These are phyloP conservation scores for Chimonanthus salicifolius DNA, from an alignment of 164 flowering plant species.

Conservation along the genomic window DNA sequence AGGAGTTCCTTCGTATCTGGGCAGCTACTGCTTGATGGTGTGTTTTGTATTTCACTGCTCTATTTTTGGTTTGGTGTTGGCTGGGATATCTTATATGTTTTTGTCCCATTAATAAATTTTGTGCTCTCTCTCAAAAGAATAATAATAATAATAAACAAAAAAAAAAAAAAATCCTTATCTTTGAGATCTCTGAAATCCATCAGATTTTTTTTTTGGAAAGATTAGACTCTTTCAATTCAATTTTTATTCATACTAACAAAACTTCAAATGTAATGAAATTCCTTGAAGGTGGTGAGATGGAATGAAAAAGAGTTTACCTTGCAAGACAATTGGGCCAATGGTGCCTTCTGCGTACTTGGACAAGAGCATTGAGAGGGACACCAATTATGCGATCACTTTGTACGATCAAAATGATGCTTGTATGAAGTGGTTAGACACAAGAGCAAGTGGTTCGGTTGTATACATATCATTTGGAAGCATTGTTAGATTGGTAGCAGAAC, in stretches of 20 bases:
- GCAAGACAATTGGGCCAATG: slow-evolving; percentile 32
- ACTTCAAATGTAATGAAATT: slow-evolving; percentile 27
- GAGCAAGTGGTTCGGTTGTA: slow-evolving; percentile 25
- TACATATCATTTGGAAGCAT: slow-evolving; percentile 40
- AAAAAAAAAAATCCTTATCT: too few relatives aligned
- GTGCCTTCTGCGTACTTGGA: slow-evolving; percentile 40
- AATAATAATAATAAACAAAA: too few relatives aligned
- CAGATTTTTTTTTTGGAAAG: neutral
- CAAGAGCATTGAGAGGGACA: slow-evolving; percentile 23
- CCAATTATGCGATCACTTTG: slow-evolving; percentile 24
- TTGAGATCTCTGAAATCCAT: too few relatives aligned
- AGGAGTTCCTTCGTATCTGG: too few relatives aligned
- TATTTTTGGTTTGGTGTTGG: too few relatives aligned
- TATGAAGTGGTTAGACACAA: slow-evolving; percentile 29
- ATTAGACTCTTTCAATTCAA: neutral
- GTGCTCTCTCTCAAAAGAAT: too few relatives aligned
- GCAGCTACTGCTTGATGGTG: too few relatives aligned
- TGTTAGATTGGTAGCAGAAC: slow-evolving; percentile 19
- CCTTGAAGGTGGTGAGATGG: slow-evolving; percentile 39
- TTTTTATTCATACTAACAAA: neutral
- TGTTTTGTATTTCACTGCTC: too few relatives aligned
- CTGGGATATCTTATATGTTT: too few relatives aligned
- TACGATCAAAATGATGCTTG: slow-evolving; percentile 12
- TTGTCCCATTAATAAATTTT: too few relatives aligned
- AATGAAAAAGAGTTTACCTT: slow-evolving; percentile 18